Evolutionary conservation across 2,329 filamentous ascomycete species (phyloP), one percentile per base, ranked within the genome.

Genomic region (Alternaria sp.): DNA sequence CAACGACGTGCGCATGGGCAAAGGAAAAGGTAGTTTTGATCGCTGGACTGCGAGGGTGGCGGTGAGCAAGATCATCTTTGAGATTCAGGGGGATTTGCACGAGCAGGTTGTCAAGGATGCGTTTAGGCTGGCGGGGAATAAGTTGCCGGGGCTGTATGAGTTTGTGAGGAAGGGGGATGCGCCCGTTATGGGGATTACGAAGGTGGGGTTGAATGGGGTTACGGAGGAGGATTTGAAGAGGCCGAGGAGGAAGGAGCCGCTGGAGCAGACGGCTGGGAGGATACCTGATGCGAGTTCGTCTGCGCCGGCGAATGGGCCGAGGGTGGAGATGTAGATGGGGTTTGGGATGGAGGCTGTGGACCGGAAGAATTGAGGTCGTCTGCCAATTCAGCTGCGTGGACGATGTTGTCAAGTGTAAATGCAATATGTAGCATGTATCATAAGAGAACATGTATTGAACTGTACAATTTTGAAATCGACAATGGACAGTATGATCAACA

Each of bases 1-100:
- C 61, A 99, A 98, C 76, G 96, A 99, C 83, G 91, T 93, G 80
- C 91, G 96, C 87, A 99, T 99, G 96, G 96, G 96, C 80, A 99
- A 98, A 83, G 96, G 96, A 82, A 99, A 99, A 81, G 96, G 96
- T 72, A 92, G 90, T 66, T 98, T 99, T 78, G 96, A 99, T 79
- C 93, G 97, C 78, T 99, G 96, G 96, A 93, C 95, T 5, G 89
- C 91, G 21, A 89, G 95, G 81, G 90, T 98, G 70, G 89, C 93
- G 9, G 93, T 98, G 55, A 97, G 92, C 82, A 92, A 96, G 80
- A 89, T 99, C 52, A 85, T 97, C 19, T 96, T 99, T 71, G 96
- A 99, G 82, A 83, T 99, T 70, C 93, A 93, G 81, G 96, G 96
- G 49, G 88, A 93, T 72, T 78, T 98, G 67, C 96, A 99, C 87